A percentile compares a stretch with the other conserved stretches of the same genome.
These are phyloP conservation scores for Coffea canephora DNA, from an alignment of 257 asterid species.

Conservation along the genomic window DNA sequence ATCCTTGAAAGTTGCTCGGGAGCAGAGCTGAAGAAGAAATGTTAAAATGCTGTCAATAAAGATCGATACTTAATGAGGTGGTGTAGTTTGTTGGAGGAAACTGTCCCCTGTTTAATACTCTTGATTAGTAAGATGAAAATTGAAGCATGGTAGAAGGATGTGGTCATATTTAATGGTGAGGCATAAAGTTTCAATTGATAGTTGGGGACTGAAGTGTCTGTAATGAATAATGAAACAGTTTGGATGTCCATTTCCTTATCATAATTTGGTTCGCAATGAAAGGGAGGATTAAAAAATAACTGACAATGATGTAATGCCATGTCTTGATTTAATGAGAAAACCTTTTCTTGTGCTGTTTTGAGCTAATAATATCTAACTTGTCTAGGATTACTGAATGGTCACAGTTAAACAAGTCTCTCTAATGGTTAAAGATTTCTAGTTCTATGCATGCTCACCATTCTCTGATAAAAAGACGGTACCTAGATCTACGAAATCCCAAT, in stretches of 20 bases:
- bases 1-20: constrained; percentile 4
- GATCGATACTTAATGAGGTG: neutral
- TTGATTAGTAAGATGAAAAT: constrained; percentile 6
- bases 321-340: neutral
- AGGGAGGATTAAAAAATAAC: neutral
- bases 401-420: neutral
- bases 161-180: constrained; percentile 1
- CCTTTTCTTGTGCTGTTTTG: neutral
- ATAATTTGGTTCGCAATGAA: neutral
- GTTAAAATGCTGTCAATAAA: neutral
- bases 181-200: neutral
- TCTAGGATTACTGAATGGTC: neutral
- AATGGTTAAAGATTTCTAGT: neutral
- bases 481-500: neutral
- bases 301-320: neutral
- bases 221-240: neutral
- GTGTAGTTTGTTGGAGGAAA: constrained; percentile 5
- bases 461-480: neutral
- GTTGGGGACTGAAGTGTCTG: neutral
- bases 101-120: neutral
- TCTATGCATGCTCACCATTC: too few relatives aligned
- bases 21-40: neutral
- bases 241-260: neutral
- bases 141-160: neutral
- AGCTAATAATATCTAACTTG: neutral